phyloP scores from a whole-genome alignment of 2,329 filamentous ascomycete species.

The Penicillium sp. region DNA sequence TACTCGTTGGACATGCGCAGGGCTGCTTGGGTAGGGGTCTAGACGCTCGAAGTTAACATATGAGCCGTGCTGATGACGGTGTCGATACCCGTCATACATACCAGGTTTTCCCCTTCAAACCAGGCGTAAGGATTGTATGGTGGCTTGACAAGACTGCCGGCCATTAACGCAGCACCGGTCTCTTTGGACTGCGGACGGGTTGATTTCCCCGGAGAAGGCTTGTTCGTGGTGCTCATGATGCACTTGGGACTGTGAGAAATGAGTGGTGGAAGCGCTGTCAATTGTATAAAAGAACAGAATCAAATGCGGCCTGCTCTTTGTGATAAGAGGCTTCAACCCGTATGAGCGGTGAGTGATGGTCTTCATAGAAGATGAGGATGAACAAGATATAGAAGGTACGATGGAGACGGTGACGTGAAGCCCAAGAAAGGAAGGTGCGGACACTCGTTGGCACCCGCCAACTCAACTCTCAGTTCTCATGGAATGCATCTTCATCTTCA shows the following conservation, averaged over 20 bases:
- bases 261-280: neutral
- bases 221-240: conserved; percentile 3
- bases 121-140: neutral
- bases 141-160: neutral
- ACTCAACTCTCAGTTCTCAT: neutral
- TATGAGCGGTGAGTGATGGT: neutral
- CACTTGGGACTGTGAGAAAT: neutral
- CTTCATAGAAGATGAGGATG: neutral
- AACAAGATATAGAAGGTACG: neutral
- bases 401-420: neutral
- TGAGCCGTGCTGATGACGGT: neutral
- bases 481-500: neutral
- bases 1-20: conserved; percentile 36
- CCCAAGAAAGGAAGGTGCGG: neutral
- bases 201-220: neutral
- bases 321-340: neutral
- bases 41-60: neutral
- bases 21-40: conserved; percentile 25
- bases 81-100: neutral
- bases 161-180: neutral
- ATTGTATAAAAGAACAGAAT: neutral
- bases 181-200: neutral
- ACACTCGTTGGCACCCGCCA: neutral
- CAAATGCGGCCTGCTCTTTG: neutral
- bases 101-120: neutral